Conservation (phyloP, 2,329 filamentous ascomycete genomes). For the Trichoderma sp. region DNA sequence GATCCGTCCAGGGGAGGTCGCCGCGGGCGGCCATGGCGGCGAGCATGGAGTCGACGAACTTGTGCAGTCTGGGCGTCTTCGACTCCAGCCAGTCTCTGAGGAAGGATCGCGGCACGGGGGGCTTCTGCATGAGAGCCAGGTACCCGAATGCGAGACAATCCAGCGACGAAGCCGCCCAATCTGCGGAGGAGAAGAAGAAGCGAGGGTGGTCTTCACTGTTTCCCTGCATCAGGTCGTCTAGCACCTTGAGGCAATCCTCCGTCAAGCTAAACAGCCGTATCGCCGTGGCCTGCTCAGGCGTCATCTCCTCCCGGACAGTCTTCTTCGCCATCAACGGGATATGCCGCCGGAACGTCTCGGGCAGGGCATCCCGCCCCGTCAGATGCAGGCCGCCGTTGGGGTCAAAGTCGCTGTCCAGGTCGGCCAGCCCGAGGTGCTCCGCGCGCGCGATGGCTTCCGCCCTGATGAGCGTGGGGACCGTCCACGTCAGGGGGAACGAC, state of each 20-base stretch:
- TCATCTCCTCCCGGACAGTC: conserved; percentile 64
- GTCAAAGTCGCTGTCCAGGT: conserved; percentile 63
- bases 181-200: conserved; percentile 45
- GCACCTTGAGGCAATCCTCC: conserved; percentile 68
- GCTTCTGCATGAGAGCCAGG: conserved; percentile 68
- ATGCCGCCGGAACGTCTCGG: conserved; percentile 46
- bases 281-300: conserved; percentile 69
- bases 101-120: conserved; percentile 48
- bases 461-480: conserved; percentile 73
- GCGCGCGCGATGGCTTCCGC: conserved; percentile 70
- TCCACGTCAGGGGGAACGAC: conserved; percentile 86
- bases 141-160: conserved; percentile 85
- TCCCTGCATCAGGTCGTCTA: conserved; percentile 58
- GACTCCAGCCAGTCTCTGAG: conserved; percentile 46
- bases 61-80: conserved; percentile 38
- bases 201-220: conserved; percentile 33
- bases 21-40: conserved; percentile 31
- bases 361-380: conserved; percentile 43
- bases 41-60: conserved; percentile 41
- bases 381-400: conserved; percentile 44
- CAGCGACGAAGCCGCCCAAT: conserved; percentile 44
- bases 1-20: conserved; percentile 37
- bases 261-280: conserved; percentile 78
- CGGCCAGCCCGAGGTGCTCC: conserved; percentile 68
- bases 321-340: conserved; percentile 49